phyloP scores from a whole-genome alignment of 768 basidiomycete genomes.

The Suillus lakei region DNA sequence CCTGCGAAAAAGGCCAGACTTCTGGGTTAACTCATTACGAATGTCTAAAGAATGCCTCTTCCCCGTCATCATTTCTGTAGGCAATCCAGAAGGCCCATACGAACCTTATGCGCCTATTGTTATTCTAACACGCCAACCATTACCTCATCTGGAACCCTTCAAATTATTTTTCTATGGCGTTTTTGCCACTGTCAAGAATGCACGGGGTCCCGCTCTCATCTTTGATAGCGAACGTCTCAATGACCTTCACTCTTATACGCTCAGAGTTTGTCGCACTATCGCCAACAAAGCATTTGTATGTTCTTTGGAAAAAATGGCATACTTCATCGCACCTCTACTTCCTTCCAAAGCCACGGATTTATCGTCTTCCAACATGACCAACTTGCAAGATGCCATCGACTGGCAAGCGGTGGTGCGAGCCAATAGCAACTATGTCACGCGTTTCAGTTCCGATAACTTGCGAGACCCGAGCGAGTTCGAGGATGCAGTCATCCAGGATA shows the following conservation, averaged over 20 bases:
- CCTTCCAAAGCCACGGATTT: slow-evolving; percentile 29
- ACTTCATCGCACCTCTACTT: slow-evolving; percentile 69
- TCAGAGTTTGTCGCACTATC: slow-evolving; percentile 63
- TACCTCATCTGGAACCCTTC: slow-evolving; percentile 62
- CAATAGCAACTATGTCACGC: slow-evolving; percentile 54
- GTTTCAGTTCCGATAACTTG: slow-evolving; percentile 47
- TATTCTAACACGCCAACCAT: slow-evolving; percentile 67
- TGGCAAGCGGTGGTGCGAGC: slow-evolving; percentile 67
- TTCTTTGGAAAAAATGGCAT: slow-evolving; percentile 56
- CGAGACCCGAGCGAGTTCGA: slow-evolving; percentile 42
- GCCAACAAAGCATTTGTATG: slow-evolving; percentile 74
- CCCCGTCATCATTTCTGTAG: slow-evolving; percentile 47
- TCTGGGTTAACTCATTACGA: slow-evolving; percentile 60
- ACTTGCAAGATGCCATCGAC: slow-evolving; percentile 52
- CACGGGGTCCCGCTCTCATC: slow-evolving; percentile 52
- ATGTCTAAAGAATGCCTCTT: slow-evolving; percentile 24
- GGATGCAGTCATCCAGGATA: slow-evolving; percentile 77
- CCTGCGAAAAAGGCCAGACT: slow-evolving; percentile 60
- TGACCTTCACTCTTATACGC: slow-evolving; percentile 62
- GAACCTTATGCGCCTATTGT: slow-evolving; percentile 60
- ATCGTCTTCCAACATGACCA: background rate
- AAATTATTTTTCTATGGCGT: slow-evolving; percentile 62
- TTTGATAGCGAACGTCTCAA: slow-evolving; percentile 51
- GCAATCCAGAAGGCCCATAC: slow-evolving; percentile 27
- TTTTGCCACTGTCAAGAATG: slow-evolving; percentile 46